phyloP scores from a whole-genome alignment of 2,329 filamentous ascomycete genomes.

The Pseudogymnoascus sp. region DNA sequence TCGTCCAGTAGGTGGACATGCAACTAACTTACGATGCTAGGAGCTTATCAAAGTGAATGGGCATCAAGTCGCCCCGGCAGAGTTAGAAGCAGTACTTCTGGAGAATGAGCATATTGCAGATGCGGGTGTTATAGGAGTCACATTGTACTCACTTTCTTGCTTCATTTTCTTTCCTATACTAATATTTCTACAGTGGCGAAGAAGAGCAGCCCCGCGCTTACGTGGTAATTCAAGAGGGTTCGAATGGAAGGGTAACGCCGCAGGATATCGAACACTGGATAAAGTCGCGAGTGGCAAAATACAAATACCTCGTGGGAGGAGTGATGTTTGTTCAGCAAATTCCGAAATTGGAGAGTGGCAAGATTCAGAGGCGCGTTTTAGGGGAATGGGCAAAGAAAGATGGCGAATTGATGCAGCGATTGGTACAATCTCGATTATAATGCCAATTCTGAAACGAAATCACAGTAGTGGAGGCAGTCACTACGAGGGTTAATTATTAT shows the following conservation, averaged over 20 bases:
- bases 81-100: conserved; percentile 44
- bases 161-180: not conserved
- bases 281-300: conserved; percentile 39
- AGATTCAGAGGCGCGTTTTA: conserved; percentile 48
- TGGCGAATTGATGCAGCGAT: conserved; percentile 29
- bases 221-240: conserved; percentile 39
- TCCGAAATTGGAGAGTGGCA: conserved; percentile 48
- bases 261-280: conserved; percentile 44
- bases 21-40: conserved; percentile 13
- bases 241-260: conserved; percentile 37
- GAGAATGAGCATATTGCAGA: conserved; percentile 45
- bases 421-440: conserved; percentile 13
- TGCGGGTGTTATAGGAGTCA: conserved; percentile 46
- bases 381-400: conserved; percentile 49
- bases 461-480: not conserved
- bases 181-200: conserved; percentile 24
- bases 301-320: conserved; percentile 44
- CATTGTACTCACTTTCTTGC: conserved; percentile 21
- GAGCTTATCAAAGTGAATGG: conserved; percentile 53
- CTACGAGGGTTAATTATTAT: not conserved
- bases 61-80: conserved; percentile 51
- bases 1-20: not conserved
- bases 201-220: conserved; percentile 47
- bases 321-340: conserved; percentile 47
- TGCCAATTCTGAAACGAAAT: not conserved